Evolutionary conservation across 352 stramenopile genomes (phyloP), one percentile per base, ranked within the genome.

Genomic region (Phytophthora citricola): DNA sequence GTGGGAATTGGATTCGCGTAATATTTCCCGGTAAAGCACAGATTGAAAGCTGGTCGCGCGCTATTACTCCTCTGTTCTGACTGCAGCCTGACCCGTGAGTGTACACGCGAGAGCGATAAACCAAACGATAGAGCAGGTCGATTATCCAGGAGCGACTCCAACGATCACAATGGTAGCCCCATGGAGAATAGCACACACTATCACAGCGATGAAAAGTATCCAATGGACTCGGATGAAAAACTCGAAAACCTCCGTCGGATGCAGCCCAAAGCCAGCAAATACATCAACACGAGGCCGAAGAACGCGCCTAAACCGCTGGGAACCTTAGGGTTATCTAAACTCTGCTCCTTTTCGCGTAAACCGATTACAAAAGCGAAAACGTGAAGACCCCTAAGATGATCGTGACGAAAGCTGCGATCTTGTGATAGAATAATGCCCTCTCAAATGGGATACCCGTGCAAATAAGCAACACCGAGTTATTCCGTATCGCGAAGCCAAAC

Each of bases 381-480:
- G 51, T 90, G 81, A 1, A 88, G 40, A 4, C 22, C 64, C 58
- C 26, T 15, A 85, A 48, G 14, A 85, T 14, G 32, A 85, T 73
- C 9, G 75, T 61, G 5, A 88, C 51, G 17, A 78, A 55, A 24
- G 68, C 76, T 10, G 76, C 74, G 15, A 85, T 32, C 55, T 85
- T 86, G 75, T 88, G 81, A 49, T 88, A 90, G 7, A 83, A 69
- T 1, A 90, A 52, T 29, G 72, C 69, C n/a, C 81, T 64, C 22
- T 88, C 81, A 48, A 82, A 90, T 0, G 76, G 57, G 17, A 90
- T 68, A 1, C 76, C 78, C 11, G 74, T 83, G 12, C 59, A 53
- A 8, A 67, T 26, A 7, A 85, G 58, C 44, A 90, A 48, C 38
- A 85, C 29, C 4, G 75, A 74, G 49, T 90, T 90, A 61, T 90